Evolutionary conservation across 306 rosid genomes (phyloP).

Genomic region (Glycine soja): DNA sequence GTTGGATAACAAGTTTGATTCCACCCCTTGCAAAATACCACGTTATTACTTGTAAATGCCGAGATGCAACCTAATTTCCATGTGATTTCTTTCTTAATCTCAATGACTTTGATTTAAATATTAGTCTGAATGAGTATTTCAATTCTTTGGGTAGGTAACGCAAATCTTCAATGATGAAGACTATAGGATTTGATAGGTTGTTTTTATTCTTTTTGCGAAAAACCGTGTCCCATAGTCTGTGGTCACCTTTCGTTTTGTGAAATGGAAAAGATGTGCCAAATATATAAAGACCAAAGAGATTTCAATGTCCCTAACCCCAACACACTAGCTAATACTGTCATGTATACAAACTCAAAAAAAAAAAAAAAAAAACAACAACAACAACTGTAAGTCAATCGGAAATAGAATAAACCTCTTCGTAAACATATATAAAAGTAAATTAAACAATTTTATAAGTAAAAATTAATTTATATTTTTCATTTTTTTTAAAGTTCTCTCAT

Average conservation of each 20-base stretch:
- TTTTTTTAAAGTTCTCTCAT: background rate
- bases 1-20: no score
- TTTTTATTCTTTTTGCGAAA: background rate
- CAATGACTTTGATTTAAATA: slow-evolving; percentile 21
- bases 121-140: background rate
- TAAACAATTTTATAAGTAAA: background rate
- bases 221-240: slow-evolving; percentile 4
- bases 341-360: no score
- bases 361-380: background rate
- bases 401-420: background rate
- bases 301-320: background rate
- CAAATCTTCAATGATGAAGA: background rate
- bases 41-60: background rate
- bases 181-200: background rate
- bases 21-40: no score
- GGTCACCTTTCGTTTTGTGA: slow-evolving; percentile 19
- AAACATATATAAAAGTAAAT: background rate
- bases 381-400: background rate
- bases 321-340: background rate
- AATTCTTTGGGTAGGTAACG: slow-evolving; percentile 33
- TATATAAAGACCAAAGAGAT: background rate
- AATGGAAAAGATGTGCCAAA: background rate
- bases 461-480: background rate
- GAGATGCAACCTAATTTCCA: background rate
- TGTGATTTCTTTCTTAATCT: slow-evolving; percentile 7